Percentiles rank a stretch among this genome's conserved stretches.
Evolutionary conservation across 2,329 filamentous ascomycete genomes (phyloP).

Genomic region (Pseudopyrenochaeta lycopersici): DNA sequence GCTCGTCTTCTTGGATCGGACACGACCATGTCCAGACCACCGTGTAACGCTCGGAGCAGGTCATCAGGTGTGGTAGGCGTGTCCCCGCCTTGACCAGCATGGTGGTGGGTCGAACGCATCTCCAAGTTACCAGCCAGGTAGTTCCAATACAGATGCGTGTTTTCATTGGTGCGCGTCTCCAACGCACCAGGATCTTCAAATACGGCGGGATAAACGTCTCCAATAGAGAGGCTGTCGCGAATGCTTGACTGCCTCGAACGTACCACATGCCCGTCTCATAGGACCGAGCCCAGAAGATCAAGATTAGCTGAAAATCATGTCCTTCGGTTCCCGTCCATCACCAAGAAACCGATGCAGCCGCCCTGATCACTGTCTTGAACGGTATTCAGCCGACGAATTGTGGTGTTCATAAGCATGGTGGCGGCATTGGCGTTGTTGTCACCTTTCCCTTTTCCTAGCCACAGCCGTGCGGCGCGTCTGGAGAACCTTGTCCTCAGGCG

Average conservation of each 20-base stretch:
- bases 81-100: conserved; percentile 22
- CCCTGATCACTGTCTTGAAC: conserved; percentile 8
- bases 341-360: conserved; percentile 12
- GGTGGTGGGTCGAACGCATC: conserved; percentile 19
- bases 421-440: conserved; percentile 29
- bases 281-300: conserved; percentile 11
- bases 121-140: conserved; percentile 15
- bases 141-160: conserved; percentile 16
- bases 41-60: conserved; percentile 20
- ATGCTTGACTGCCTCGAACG: conserved; percentile 17
- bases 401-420: conserved; percentile 37
- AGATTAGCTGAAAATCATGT: conserved; percentile 15
- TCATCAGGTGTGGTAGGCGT: conserved; percentile 16
- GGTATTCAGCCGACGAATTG: conserved; percentile 25
- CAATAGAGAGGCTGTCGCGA: conserved; percentile 22
- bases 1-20: neutral
- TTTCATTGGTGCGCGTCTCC: conserved; percentile 32
- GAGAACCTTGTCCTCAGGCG: conserved; percentile 39
- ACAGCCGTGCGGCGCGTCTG: conserved; percentile 43
- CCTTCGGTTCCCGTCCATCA: conserved; percentile 19
- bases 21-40: conserved; percentile 8
- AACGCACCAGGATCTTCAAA: conserved; percentile 26
- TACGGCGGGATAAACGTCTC: conserved; percentile 18
- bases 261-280: conserved; percentile 32
- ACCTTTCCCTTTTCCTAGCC: conserved; percentile 35